phyloP scores from a whole-genome alignment of 2,329 filamentous ascomycete species.

The Xylaria sp. region DNA sequence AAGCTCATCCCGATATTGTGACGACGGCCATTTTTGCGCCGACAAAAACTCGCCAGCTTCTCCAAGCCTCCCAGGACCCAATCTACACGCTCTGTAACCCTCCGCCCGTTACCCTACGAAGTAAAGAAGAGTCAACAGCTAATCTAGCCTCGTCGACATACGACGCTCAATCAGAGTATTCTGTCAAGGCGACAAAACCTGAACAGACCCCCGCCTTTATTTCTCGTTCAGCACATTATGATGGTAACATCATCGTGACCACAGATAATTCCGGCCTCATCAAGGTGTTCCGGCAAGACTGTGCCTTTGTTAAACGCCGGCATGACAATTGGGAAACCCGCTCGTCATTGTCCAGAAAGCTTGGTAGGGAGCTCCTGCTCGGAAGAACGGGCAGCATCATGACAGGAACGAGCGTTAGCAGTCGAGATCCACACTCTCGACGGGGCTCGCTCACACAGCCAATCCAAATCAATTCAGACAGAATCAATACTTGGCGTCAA shows the following conservation, averaged over 20 bases:
- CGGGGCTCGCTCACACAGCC: slow-evolving; percentile 64
- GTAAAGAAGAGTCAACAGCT: slow-evolving; percentile 70
- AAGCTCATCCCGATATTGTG: slow-evolving; percentile 88
- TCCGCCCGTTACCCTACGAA: slow-evolving; percentile 84
- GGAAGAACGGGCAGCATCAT: slow-evolving; percentile 67
- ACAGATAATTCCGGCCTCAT: slow-evolving; percentile 89
- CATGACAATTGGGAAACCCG: slow-evolving; percentile 81
- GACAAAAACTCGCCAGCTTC: slow-evolving; percentile 77
- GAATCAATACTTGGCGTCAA: slow-evolving; percentile 90
- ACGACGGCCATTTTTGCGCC: slow-evolving; percentile 91
- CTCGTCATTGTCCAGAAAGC: slow-evolving; percentile 78
- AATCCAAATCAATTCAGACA: slow-evolving; percentile 66
- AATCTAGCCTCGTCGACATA: slow-evolving; percentile 56
- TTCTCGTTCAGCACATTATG: slow-evolving; percentile 77
- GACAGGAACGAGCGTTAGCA: slow-evolving; percentile 62
- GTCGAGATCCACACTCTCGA: slow-evolving; percentile 58
- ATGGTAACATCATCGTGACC: slow-evolving; percentile 91
- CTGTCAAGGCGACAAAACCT: slow-evolving; percentile 55
- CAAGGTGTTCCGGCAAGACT: slow-evolving; percentile 96
- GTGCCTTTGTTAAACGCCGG: slow-evolving; percentile 81
- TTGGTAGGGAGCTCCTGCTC: slow-evolving; percentile 68
- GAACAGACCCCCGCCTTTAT: slow-evolving; percentile 82
- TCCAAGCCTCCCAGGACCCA: slow-evolving; percentile 86
- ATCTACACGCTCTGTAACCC: slow-evolving; percentile 98
- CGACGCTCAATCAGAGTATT: slow-evolving; percentile 46